Evolutionary conservation across 2,329 filamentous ascomycete genomes (phyloP).

Genomic region (Fragosphaeria purpurea): DNA sequence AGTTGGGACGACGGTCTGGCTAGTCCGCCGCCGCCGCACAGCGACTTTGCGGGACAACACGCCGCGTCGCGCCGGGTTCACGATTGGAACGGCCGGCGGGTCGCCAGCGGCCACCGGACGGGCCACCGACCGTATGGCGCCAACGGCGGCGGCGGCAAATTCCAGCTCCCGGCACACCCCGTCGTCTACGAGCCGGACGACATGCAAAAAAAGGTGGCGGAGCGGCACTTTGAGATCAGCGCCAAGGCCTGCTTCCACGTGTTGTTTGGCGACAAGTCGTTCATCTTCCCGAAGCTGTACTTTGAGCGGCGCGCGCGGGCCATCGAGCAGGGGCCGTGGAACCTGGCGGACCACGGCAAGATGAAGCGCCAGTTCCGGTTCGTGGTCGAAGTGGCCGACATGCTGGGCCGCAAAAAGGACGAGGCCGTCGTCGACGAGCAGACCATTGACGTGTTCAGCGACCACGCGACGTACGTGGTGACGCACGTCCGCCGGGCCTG

Average conservation of each 20-base stretch:
- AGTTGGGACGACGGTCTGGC: constrained; percentile 65
- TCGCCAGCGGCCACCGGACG: background rate
- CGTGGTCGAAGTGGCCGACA: constrained; percentile 56
- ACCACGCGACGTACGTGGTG: constrained; percentile 61
- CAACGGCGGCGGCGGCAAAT: constrained; percentile 36
- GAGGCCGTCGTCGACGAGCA: constrained; percentile 70
- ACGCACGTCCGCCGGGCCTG: constrained; percentile 56
- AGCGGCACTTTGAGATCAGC: constrained; percentile 80
- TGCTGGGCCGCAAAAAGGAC: constrained; percentile 52
- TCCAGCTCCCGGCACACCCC: constrained; percentile 71
- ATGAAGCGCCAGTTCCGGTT: constrained; percentile 75
- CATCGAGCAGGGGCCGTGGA: constrained; percentile 83
- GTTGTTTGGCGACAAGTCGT: constrained; percentile 91
- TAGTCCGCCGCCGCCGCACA: constrained; percentile 24
- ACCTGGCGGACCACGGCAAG: constrained; percentile 55
- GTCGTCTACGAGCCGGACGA: constrained; percentile 77
- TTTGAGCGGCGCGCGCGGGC: constrained; percentile 69
- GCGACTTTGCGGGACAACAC: too few species aligned
- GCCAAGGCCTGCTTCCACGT: constrained; percentile 94
- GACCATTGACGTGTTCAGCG: constrained; percentile 71
- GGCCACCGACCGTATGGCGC: background rate
- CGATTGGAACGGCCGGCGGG: constrained; percentile 11
- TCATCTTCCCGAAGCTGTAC: constrained; percentile 85
- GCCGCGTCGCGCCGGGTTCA: constrained; percentile 20
- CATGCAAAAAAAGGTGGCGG: constrained; percentile 64